A percentile compares a stretch with the other conserved stretches of the same genome.
Conservation (phyloP, 2,329 filamentous ascomycete species). For the Colletotrichum sp. region DNA sequence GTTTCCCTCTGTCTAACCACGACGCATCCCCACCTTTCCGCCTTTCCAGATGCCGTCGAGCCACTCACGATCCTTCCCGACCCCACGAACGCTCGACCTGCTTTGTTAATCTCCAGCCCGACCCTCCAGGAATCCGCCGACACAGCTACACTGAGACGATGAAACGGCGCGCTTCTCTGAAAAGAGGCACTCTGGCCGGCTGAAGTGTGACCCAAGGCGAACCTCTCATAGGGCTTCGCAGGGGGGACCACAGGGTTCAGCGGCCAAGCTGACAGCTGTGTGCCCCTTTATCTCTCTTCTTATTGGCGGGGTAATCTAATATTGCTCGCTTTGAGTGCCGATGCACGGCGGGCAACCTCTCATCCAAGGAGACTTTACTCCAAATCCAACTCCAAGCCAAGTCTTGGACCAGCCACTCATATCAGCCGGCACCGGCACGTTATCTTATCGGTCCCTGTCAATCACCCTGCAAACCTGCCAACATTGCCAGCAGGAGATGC, state of each 20-base stretch:
- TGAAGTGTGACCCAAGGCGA: slow-evolving; percentile 3
- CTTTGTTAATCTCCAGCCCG: slow-evolving; percentile 10
- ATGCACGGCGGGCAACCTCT: background rate
- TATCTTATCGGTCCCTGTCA: slow-evolving; percentile 21
- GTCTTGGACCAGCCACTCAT: slow-evolving; percentile 9
- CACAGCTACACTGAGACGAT: background rate
- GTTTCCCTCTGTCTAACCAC: background rate
- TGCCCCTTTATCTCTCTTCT: slow-evolving; percentile 9
- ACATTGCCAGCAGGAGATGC: background rate
- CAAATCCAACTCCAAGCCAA: background rate
- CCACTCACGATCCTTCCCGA: slow-evolving; percentile 11
- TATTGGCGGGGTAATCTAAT: slow-evolving; percentile 14
- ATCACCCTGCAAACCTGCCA: background rate
- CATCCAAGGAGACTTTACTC: background rate
- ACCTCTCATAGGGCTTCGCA: slow-evolving; percentile 3
- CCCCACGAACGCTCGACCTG: slow-evolving; percentile 13
- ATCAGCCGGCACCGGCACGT: slow-evolving; percentile 13
- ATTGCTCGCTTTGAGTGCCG: slow-evolving; percentile 1
- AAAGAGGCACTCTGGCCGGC: background rate
- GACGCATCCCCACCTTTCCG: background rate
- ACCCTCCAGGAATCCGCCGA: slow-evolving; percentile 15
- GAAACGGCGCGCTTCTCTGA: slow-evolving; percentile 10
- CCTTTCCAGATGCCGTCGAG: background rate
- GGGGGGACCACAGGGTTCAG: slow-evolving; percentile 12
- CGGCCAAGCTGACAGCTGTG: background rate